These are phyloP conservation scores for Eleusine indica DNA, from an alignment of 176 grass and related monocot genomes.

Conservation along the genomic window DNA sequence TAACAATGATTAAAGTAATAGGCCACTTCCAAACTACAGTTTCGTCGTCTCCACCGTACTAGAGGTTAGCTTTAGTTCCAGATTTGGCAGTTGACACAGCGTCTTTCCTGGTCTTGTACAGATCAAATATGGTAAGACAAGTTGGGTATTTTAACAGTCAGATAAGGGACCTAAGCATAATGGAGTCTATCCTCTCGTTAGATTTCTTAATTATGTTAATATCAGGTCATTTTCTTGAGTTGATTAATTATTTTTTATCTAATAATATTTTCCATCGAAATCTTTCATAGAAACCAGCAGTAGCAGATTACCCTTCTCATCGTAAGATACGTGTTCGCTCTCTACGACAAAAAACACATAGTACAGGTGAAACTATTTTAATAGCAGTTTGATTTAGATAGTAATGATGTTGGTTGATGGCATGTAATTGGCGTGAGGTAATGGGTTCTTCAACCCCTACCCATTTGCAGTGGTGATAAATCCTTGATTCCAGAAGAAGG, in stretches of 20 bases:
- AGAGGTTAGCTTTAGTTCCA: background rate
- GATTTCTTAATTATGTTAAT: background rate
- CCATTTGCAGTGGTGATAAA: too few species aligned
- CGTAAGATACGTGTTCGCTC: background rate
- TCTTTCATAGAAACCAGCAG: background rate
- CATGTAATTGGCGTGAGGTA: background rate
- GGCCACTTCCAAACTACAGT: background rate
- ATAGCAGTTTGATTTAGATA: background rate
- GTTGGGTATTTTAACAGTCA: background rate
- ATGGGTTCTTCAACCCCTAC: background rate
- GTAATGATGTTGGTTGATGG: background rate
- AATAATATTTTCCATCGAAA: background rate
- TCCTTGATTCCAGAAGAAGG: background rate
- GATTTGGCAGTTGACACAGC: slow-evolving; percentile 39
- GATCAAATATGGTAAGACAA: slow-evolving; percentile 6
- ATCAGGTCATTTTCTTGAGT: background rate
- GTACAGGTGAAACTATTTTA: background rate
- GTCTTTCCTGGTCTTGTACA: slow-evolving; percentile 16
- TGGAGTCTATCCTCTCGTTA: background rate
- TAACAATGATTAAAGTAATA: slow-evolving; percentile 46
- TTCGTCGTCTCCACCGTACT: background rate
- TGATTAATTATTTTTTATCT: background rate
- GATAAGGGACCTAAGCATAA: background rate
- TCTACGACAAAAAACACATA: background rate
- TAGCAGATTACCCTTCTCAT: background rate